Evolutionary conservation across 768 basidiomycete species (phyloP).

Genomic region (Rhodocollybia butyracea): DNA sequence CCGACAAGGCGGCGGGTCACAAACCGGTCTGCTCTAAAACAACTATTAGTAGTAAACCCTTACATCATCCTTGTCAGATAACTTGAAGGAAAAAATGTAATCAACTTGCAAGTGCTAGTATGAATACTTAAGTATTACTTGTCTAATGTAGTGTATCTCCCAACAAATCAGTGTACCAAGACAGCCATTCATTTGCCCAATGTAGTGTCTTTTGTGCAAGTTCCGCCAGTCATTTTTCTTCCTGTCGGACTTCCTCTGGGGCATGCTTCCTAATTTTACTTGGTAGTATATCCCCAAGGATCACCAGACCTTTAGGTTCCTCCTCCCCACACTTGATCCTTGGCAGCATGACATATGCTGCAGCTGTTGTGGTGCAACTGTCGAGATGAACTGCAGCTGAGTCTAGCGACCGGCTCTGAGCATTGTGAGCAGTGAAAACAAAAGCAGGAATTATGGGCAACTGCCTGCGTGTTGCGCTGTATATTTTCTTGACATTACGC

Average conservation of each 20-base stretch:
- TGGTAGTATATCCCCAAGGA: background rate
- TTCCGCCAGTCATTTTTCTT: background rate
- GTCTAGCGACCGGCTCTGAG: conserved; percentile 7
- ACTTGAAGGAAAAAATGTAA: too few species aligned
- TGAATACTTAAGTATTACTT: too few species aligned
- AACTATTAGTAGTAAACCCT: too few species aligned
- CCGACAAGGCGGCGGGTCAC: too few species aligned
- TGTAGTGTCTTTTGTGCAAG: background rate
- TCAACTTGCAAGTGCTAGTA: too few species aligned
- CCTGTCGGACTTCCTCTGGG: background rate
- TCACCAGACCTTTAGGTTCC: background rate
- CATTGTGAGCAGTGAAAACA: conserved; percentile 10
- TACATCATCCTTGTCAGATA: too few species aligned
- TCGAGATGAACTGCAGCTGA: background rate
- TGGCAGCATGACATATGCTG: conserved; percentile 5
- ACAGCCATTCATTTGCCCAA: background rate
- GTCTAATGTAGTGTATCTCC: conserved; percentile 3
- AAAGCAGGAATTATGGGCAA: conserved; percentile 10
- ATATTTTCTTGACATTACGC: background rate
- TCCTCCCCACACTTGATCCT: background rate
- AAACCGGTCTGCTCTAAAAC: too few species aligned
- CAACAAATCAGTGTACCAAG: background rate
- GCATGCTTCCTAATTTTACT: background rate
- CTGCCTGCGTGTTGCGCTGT: conserved; percentile 8
- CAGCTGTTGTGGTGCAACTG: background rate